Base-by-base conservation (phyloP, 305 asterid species). In the Fraxinus greggii region DNA sequence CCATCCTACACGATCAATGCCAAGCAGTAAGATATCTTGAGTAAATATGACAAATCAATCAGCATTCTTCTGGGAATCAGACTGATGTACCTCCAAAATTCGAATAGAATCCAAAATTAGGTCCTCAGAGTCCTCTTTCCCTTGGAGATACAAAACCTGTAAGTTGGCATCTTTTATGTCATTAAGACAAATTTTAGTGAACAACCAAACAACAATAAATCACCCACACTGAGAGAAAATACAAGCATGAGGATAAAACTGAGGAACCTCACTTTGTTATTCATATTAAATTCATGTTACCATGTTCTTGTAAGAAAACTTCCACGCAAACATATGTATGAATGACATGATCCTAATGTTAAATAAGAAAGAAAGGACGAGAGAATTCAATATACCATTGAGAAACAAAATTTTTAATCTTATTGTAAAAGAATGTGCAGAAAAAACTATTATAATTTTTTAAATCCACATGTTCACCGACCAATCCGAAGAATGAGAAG, bases 101-200 rank as follows among this genome's bases (percentile, higher is more conserved):
- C 85, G 87, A 87, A 96, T 86, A 79, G 99, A 96, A 82, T 92
- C 90, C 79, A 54, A 63, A 80, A 94, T 85, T 80, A 96, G 89
- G 86, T 90, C 98, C 86, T 88, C 95, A 67, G 97, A 87, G 72
- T 91, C 97, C 88, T 88, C 91, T 82, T 92, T 88, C 84, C 98
- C 97, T 88, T 87, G 90, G 63, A 93, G 93, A 86, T 89, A 82
- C 78, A 94, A 80, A 61, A 94, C 98, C 98, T 96, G 95, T 28
- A 88, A 59, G 82, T 82, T 75, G 40, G 36, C 33, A 32, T 69
- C 61, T 70, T 70, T 76, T 78, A 28, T 61, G 75, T 78, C 85
- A 83, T 61, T 78, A 48, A 26, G 28, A 72, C 17, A 36, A 72
- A 72, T 48, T 31, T 69, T 29, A 26, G 19, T 28, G 75, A 69